A percentile compares a stretch with the other conserved stretches of the same genome.
These are phyloP conservation scores for Imleria badia DNA, from an alignment of 768 basidiomycete genomes.

Conservation along the genomic window DNA sequence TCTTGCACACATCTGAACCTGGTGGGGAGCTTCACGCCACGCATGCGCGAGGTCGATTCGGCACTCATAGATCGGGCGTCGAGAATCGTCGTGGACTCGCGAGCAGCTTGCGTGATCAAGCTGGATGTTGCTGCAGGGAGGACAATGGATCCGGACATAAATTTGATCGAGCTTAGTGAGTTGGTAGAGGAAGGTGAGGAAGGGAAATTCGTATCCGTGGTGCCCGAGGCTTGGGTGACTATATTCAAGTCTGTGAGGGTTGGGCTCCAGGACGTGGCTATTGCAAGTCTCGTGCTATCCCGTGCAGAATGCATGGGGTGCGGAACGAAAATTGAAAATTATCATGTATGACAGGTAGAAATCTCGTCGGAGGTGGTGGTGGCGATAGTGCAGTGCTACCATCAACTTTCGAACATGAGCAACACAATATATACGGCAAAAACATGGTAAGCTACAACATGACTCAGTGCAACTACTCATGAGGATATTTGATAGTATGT, in stretches of 20 bases:
- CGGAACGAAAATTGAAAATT: slow-evolving; percentile 50
- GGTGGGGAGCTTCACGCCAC: slow-evolving; percentile 78
- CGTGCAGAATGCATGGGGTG: slow-evolving; percentile 53
- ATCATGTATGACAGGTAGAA: slow-evolving; percentile 35
- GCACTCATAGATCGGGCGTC: slow-evolving; percentile 55
- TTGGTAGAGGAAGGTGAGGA: slow-evolving; percentile 34
- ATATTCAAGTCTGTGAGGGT: slow-evolving; percentile 90
- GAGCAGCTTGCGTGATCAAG: slow-evolving; percentile 65
- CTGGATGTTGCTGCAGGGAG: slow-evolving; percentile 56
- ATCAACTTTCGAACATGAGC: too few species aligned
- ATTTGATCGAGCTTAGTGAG: slow-evolving; percentile 71
- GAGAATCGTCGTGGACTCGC: slow-evolving; percentile 71
- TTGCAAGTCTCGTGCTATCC: slow-evolving; percentile 66
- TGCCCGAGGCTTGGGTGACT: slow-evolving; percentile 50
- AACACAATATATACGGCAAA: too few species aligned
- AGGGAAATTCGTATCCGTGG: slow-evolving; percentile 11
- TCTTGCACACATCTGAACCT: slow-evolving; percentile 69
- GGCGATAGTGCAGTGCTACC: too few species aligned
- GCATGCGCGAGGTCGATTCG: slow-evolving; percentile 74
- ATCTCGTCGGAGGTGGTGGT: too few species aligned
- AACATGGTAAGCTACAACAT: too few species aligned
- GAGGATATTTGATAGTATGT: too few species aligned
- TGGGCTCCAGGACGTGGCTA: slow-evolving; percentile 85
- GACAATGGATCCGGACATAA: slow-evolving; percentile 38
- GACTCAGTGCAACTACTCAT: too few species aligned